Base-by-base conservation (phyloP, 1,139 yeast species). In the Saccharomyces hybrid region DNA sequence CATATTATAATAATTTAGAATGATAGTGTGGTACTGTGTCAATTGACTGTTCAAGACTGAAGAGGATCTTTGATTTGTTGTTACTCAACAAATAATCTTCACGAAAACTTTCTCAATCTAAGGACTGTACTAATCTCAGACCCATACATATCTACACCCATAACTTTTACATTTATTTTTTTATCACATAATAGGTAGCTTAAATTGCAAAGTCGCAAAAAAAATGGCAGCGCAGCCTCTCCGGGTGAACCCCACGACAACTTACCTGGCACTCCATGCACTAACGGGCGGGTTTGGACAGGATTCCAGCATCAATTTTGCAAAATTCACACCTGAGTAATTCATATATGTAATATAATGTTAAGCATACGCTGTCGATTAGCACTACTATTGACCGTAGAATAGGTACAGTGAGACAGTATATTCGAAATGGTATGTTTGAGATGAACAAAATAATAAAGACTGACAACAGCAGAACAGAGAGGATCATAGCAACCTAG, bases 381-480 rank as follows among this genome's bases (percentile, higher is more conserved):
- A 38, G 26, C 13, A 20, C 26, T 38, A 14, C 4, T 38, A 9
- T 20, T 9, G 23, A 14, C 9, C n/a, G 20, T 4, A 38, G 25
- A 38, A 38, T 6, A 38, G 44, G 25, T 38, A 38, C 44, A 38
- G 44, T 38, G 44, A 38, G 44, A 38, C 44, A 38, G 23, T 38
- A 38, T 38, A 38, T 38, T 38, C 44, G 44, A 38, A 38, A 38
- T 38, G 44, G 44, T 38, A 38, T 38, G 44, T 38, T 38, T 38
- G 11, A 38, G 3, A 38, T 20, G 44, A 38, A 16, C 7, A 20
- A 20, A 13, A 20, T 38, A 38, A 38, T 20, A 38, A 20, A 38
- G 20, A 16, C 11, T 16, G 44, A 9, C 25, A 38, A 38, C 25
- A 1, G 44, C 26, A 20, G 25, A 38, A 4, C n/a, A 38, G n/a